Evolutionary conservation across 2,329 filamentous ascomycete species (phyloP).

Genomic region (Venturia carpophila): DNA sequence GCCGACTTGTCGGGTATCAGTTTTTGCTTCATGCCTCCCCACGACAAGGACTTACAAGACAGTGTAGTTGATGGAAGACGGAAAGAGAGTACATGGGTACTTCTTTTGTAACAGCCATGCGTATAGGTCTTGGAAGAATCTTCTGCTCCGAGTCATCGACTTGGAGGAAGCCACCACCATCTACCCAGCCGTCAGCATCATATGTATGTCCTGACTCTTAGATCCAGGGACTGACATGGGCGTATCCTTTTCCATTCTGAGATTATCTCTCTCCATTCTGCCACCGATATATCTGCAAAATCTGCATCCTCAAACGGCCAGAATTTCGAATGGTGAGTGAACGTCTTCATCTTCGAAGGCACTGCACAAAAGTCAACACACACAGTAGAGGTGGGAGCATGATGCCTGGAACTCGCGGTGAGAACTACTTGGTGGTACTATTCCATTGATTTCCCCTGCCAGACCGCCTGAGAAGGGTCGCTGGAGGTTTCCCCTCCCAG

Average conservation of each 20-base stretch:
- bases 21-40: background rate
- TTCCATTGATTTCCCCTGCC: background rate
- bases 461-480: background rate
- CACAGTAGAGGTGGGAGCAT: background rate
- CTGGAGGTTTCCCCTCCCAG: background rate
- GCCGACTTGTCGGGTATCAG: background rate
- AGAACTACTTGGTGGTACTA: background rate
- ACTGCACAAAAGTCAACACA: background rate
- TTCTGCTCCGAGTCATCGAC: background rate
- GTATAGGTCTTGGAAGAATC: background rate
- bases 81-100: background rate
- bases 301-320: background rate
- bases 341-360: background rate
- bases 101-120: background rate
- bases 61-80: background rate
- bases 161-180: background rate
- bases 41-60: background rate
- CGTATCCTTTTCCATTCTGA: background rate
- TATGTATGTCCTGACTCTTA: background rate
- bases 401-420: background rate
- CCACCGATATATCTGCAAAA: background rate
- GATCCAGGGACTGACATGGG: background rate
- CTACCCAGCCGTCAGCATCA: background rate
- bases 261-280: background rate
- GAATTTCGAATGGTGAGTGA: background rate